These are phyloP conservation scores for Cladosporium velox DNA, from an alignment of 2,329 filamentous ascomycete genomes.

Conservation along the genomic window DNA sequence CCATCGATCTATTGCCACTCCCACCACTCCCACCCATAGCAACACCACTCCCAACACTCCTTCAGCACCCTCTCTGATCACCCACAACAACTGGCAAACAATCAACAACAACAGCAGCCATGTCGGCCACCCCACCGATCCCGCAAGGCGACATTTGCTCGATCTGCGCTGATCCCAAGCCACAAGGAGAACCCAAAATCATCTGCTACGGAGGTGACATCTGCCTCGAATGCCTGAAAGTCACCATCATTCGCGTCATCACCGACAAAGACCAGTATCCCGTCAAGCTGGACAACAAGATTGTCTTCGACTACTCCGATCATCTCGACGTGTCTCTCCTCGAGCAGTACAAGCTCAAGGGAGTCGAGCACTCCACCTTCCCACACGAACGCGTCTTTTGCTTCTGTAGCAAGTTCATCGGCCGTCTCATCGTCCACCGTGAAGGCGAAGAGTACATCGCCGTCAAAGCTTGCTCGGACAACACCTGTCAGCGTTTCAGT, in stretches of 20 bases:
- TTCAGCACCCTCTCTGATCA: not conserved
- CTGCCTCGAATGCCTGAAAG: not conserved
- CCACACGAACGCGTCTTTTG: constrained; percentile 3
- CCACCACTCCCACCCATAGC: not conserved
- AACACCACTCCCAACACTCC: not conserved
- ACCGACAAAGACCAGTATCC: not conserved
- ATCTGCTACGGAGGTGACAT: not conserved
- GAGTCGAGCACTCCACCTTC: not conserved
- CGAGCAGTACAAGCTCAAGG: not conserved
- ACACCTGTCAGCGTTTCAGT: not conserved
- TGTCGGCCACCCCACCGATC: not conserved
- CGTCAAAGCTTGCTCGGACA: not conserved
- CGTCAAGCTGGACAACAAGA: not conserved
- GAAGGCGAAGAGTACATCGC: constrained; percentile 1
- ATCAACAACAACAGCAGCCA: not conserved
- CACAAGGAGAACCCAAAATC: not conserved
- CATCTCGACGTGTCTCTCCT: not conserved
- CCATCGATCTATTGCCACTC: not conserved
- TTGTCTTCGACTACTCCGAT: not conserved
- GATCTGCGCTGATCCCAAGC: not conserved
- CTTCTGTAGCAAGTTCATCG: constrained; percentile 1
- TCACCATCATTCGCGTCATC: not conserved
- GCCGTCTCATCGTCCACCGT: not conserved
- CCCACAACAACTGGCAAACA: not conserved
- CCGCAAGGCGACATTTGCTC: not conserved